phyloP scores from a whole-genome alignment of 2,329 filamentous ascomycete genomes.

The Curvularia eragrostidis region DNA sequence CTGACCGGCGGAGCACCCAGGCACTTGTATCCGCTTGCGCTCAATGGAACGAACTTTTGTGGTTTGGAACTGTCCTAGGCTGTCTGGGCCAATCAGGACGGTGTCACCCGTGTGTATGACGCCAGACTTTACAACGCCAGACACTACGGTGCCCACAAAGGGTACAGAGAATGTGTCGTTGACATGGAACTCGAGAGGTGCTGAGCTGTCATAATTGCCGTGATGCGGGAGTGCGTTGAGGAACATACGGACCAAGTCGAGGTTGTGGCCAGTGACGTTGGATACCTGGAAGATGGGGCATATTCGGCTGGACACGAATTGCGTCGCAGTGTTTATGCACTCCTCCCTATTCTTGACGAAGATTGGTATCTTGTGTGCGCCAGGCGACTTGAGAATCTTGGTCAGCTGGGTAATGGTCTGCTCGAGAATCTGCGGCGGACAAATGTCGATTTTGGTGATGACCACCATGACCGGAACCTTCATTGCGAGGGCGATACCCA shows the following conservation, averaged over 20 bases:
- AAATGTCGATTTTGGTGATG: conserved; percentile 98
- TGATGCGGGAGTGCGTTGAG: conserved; percentile 95
- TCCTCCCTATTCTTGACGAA: conserved; percentile 92
- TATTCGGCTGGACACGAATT: conserved; percentile 94
- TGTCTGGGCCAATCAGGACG: conserved; percentile 88
- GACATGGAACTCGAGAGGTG: conserved; percentile 91
- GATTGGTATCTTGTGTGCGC: conserved; percentile 92
- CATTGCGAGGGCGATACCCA: conserved; percentile 90
- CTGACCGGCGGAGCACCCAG: conserved; percentile 87
- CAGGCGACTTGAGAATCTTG: conserved; percentile 91
- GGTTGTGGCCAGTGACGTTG: conserved; percentile 91
- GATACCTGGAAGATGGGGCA: conserved; percentile 98
- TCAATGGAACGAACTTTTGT: conserved; percentile 93
- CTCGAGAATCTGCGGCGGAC: conserved; percentile 91
- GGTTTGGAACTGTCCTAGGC: conserved; percentile 83
- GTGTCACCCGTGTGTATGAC: conserved; percentile 89
- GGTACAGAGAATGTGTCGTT: conserved; percentile 99
- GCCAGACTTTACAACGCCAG: conserved; percentile 83
- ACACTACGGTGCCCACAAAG: conserved; percentile 95
- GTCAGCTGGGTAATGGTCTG: conserved; percentile 91
- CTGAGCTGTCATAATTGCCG: conserved; percentile 83
- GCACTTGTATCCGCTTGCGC: conserved; percentile 87
- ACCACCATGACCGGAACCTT: conserved; percentile 99
- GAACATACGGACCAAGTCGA: conserved; percentile 90
- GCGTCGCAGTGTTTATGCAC: conserved; percentile 92